A percentile compares a stretch with the other conserved stretches of the same genome.
phyloP scores from a whole-genome alignment of 148 eudicot species.

The Polygonum aviculare region DNA sequence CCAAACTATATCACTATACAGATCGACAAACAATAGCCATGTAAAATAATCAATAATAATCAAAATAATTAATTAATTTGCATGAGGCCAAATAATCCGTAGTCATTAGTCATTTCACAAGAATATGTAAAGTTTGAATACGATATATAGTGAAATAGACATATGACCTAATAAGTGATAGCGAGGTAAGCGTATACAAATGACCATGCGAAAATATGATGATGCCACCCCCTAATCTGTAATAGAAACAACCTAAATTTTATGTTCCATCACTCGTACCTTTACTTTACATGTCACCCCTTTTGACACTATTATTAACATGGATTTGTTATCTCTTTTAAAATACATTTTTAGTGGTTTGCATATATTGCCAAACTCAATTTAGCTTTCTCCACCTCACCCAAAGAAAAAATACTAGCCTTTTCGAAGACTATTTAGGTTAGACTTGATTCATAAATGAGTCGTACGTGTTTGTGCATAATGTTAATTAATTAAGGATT shows the following conservation, averaged over 20 bases:
- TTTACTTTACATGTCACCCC: background rate
- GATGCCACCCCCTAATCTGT: background rate
- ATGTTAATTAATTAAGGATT: too few relatives aligned
- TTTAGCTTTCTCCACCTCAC: background rate
- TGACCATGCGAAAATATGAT: background rate
- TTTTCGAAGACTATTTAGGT: too few relatives aligned
- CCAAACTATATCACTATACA: background rate
- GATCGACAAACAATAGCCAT: background rate
- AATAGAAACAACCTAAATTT: slow-evolving; percentile 9
- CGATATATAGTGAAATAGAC: background rate
- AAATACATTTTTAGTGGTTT: background rate
- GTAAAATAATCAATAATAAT: background rate
- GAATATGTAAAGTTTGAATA: background rate
- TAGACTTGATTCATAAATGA: too few relatives aligned
- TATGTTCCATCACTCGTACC: background rate
- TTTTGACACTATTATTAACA: background rate
- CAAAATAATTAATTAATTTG: background rate
- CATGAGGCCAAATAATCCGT: background rate
- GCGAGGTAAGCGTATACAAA: background rate
- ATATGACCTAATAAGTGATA: background rate
- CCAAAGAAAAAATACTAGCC: too few relatives aligned
- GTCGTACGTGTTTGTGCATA: too few relatives aligned
- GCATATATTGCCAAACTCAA: background rate
- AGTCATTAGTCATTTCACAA: background rate
- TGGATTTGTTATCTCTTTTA: background rate